These are phyloP conservation scores for Puccinia polysora DNA, from an alignment of 1,284 basidiomycete genomes.

Conservation along the genomic window DNA sequence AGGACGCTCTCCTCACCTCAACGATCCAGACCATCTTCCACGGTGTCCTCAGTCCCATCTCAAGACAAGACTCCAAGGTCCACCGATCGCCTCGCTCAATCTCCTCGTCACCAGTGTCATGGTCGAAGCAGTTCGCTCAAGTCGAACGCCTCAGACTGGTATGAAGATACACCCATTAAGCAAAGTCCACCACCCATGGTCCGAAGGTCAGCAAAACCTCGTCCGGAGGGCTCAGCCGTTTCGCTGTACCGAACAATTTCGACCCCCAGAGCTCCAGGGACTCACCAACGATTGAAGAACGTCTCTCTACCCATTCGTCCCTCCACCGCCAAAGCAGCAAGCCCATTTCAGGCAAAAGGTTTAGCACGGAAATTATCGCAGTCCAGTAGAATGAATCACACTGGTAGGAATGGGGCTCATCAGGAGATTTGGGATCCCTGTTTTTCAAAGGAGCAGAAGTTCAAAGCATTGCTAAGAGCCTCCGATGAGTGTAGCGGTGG, in stretches of 20 bases:
- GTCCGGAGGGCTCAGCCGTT: neutral
- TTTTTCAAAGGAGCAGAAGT: neutral
- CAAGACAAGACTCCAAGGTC: neutral
- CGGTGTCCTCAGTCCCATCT: neutral
- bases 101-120: too few species aligned
- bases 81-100: too few species aligned
- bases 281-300: neutral
- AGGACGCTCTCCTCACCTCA: neutral
- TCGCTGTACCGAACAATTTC: neutral
- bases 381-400: neutral
- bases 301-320: neutral
- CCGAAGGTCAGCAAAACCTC: neutral
- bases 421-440: neutral
- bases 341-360: neutral
- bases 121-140: too few species aligned
- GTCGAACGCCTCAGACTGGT: neutral
- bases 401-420: neutral
- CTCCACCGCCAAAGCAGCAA: too few species aligned
- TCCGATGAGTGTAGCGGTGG: slow-evolving; percentile 9
- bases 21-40: neutral
- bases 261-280: neutral
- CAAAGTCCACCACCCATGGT: neutral
- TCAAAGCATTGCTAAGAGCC: slow-evolving; percentile 21
- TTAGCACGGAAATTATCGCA: neutral
- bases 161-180: too few species aligned